A percentile compares a stretch with the other conserved stretches of the same genome.
Conservation (phyloP, 139 green algal genomes). For the Asterochloris erici region DNA sequence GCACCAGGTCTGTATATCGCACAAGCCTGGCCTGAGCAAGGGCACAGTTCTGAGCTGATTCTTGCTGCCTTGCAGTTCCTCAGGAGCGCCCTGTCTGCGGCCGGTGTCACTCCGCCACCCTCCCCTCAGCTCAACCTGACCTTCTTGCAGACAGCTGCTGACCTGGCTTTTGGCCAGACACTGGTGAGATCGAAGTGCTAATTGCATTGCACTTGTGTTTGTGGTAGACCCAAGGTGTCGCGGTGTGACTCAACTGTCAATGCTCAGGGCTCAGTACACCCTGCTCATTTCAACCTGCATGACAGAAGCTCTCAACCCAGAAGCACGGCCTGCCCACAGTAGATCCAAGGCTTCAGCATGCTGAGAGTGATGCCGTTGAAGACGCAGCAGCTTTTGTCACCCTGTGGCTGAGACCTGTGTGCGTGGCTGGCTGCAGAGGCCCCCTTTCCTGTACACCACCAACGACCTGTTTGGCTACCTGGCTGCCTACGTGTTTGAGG, state of each 20-base stretch:
- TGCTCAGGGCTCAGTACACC: no score
- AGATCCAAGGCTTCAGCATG: conserved; percentile 4
- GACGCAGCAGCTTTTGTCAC: conserved; percentile 28
- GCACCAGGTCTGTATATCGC: no score
- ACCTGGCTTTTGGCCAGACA: neutral
- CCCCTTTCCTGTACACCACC: conserved; percentile 28
- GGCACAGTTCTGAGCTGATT: no score
- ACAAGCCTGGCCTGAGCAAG: no score
- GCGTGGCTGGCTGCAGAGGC: conserved; percentile 23
- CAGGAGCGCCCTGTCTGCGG: no score
- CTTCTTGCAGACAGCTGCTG: neutral
- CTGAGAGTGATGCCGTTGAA: conserved; percentile 4
- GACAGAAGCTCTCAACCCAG: no score
- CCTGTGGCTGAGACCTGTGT: conserved; percentile 35
- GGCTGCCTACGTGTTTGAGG: conserved; percentile 5
- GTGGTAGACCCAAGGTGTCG: no score
- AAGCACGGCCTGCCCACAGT: neutral
- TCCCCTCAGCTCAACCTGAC: conserved; percentile 1
- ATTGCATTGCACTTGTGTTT: no score
- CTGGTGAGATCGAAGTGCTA: neutral
- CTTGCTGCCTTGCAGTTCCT: no score
- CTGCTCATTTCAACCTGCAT: no score
- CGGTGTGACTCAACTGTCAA: no score
- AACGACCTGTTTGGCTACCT: conserved; percentile 46
- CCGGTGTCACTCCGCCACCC: no score